Base-by-base conservation (phyloP, 140 eudicot genomes). In the Stevia rebaudiana region DNA sequence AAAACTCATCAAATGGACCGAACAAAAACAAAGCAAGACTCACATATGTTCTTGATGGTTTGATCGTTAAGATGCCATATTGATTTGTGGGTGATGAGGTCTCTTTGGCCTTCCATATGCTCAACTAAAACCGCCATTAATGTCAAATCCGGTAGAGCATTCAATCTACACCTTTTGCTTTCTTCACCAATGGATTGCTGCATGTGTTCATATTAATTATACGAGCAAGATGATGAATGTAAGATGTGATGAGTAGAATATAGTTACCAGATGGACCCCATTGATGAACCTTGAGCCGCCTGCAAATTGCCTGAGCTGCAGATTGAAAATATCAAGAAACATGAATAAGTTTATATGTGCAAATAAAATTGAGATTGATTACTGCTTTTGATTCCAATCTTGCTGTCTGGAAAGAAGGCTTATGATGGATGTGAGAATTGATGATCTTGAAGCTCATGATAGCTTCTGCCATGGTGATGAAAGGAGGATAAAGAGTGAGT, bases 41-140 rank as follows among this genome's bases (percentile, higher is more conserved):
- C 68, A 90, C 97, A 90, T 50, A 90, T 82, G 76, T 81, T 87
- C 84, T 90, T 90, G 60, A 87, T 90, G 77, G 85, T 76, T 48
- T 80, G 67, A 73, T 90, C 95, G 50, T 77, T 90, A 12, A 90
- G 95, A 67, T 90, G 97, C 95, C 95, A 90, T 56, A 90, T 80
- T 8, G 97, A 82, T 74, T 90, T 90, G 59, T 78, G 82, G 10
- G 95, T 87, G 6, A 84, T 80, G 52, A 90, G 86, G 70, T 87
- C 95, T 78, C 97, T 84, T 74, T 90, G 95, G 43, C 97, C 97
- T 68, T 86, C 87, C 72, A 80, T 50, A 36, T 86, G 97, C 80
- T 90, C 95, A 23, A 90, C 97, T 6, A 90, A 52, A 61, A 90
- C 90, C 4, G 91, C 97, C 95, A 90, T 90, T 52, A 90, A 72